Conservation (phyloP, 2,329 filamentous ascomycete genomes). For the Penicillium paneum region DNA sequence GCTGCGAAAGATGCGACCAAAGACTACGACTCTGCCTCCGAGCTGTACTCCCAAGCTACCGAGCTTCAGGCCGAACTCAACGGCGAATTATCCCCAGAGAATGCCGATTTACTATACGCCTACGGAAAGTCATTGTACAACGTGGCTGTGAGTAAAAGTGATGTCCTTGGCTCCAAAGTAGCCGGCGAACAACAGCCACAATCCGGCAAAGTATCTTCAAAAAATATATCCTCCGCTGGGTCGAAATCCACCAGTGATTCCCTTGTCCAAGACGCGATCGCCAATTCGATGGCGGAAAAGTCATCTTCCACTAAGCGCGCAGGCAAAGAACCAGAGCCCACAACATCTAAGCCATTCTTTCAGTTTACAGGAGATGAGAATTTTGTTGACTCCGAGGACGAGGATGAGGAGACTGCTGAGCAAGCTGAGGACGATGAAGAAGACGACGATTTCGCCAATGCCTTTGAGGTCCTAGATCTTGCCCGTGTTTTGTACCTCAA, state of each 20-base stretch:
- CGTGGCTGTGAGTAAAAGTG: slow-evolving; percentile 88
- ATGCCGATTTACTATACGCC: slow-evolving; percentile 89
- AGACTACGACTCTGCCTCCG: slow-evolving; percentile 79
- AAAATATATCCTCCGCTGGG: slow-evolving; percentile 32
- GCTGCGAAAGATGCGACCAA: slow-evolving; percentile 84
- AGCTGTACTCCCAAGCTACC: slow-evolving; percentile 82
- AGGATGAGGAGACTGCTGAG: slow-evolving; percentile 43
- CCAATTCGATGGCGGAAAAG: slow-evolving; percentile 20
- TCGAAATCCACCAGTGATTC: slow-evolving; percentile 18
- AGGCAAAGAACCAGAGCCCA: slow-evolving; percentile 11
- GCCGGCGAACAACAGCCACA: slow-evolving; percentile 56
- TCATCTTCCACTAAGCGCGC: slow-evolving; percentile 13
- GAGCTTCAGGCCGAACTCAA: slow-evolving; percentile 88
- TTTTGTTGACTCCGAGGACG: slow-evolving; percentile 73
- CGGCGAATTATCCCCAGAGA: slow-evolving; percentile 84
- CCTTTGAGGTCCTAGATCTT: slow-evolving; percentile 62
- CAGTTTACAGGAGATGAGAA: slow-evolving; percentile 94
- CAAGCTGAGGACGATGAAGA: slow-evolving; percentile 55
- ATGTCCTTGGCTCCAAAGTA: slow-evolving; percentile 83
- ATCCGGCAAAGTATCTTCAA: slow-evolving; percentile 48
- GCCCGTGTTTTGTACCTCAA: slow-evolving; percentile 58
- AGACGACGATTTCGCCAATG: slow-evolving; percentile 62
- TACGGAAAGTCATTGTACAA: slow-evolving; percentile 94
- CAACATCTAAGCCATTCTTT: slow-evolving; percentile 64
- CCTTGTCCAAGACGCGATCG: slow-evolving; percentile 28